Evolutionary conservation across 2,329 filamentous ascomycete genomes (phyloP).

Genomic region (Fusarium phyllophilum): DNA sequence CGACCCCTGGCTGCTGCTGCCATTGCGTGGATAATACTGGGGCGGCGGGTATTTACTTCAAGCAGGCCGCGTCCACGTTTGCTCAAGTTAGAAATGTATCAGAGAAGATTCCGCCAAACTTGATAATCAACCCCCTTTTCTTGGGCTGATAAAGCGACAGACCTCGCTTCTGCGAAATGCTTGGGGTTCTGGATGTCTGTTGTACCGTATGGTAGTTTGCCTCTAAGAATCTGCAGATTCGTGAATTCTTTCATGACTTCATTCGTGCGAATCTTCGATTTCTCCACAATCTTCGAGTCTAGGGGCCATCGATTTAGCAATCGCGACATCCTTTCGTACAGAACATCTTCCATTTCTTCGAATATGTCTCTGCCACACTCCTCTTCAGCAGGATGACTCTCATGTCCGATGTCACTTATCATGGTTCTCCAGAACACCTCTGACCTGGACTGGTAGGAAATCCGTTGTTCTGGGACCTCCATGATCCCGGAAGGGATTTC

Average conservation of each 20-base stretch:
- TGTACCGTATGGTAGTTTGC: neutral
- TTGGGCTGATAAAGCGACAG: too few relatives aligned
- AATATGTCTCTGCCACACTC: fast-evolving
- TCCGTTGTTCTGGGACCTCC: neutral
- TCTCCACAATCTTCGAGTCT: fast-evolving
- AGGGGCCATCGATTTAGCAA: too few relatives aligned
- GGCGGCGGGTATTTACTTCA: too few relatives aligned
- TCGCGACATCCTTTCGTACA: neutral
- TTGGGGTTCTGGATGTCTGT: neutral
- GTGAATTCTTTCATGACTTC: neutral
- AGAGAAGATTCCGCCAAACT: neutral
- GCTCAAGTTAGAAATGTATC: too few relatives aligned
- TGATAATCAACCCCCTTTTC: too few relatives aligned
- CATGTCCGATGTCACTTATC: neutral
- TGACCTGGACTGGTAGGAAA: neutral
- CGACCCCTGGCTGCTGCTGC: too few relatives aligned
- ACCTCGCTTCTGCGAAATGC: neutral
- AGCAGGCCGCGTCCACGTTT: too few relatives aligned
- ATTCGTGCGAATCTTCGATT: neutral
- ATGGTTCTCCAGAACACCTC: neutral
- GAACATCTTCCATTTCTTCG: neutral
- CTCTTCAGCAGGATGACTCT: neutral
- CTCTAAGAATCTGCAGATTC: neutral
- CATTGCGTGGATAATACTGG: too few relatives aligned
- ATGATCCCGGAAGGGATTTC: too few relatives aligned